Base-by-base conservation (phyloP, 2,329 filamentous ascomycete species). In the Periconia macrospinosa region DNA sequence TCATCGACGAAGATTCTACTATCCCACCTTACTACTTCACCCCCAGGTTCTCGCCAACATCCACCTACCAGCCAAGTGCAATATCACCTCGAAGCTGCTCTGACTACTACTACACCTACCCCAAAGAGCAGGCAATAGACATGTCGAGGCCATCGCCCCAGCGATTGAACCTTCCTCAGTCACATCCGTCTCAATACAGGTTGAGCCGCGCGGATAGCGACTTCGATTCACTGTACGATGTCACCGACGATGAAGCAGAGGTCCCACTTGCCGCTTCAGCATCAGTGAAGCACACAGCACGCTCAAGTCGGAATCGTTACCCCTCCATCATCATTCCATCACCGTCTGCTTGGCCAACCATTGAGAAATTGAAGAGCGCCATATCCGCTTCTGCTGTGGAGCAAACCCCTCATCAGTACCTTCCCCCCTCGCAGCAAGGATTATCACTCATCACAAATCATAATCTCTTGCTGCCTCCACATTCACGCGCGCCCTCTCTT, bases 151-250 rank as follows among this genome's bases (percentile, higher is more conserved):
- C 83, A 19, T 82, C 83, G 40, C 66, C 70, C 30, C 57, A 79
- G 75, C 62, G 79, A 75, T 84, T 79, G 50, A 81, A 79, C 64
- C 79, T 77, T 79, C 59, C 66, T 40, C 58, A 60, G n/a, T 55
- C 61, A 15, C 63, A 67, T 44, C 41, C 84, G 81, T 83, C 58
- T 86, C 80, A 85, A 63, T 78, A 82, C 70, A 87, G 87, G 60
- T 84, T 85, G 65, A 80, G 83, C 72, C 88, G 87, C 60, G 85
- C 86, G 63, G 81, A 82, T 58, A 90, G 84, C 61, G 87, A 91
- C 59, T 93, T 93, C 65, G 90, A 96, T 73, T 91, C 95, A 65
- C 78, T 96, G 46, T 96, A 96, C 73, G 90, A 94, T 73, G 83
- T 91, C 41, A 92, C 90, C 15, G 91, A 95, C 61, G 70, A 91